Conservation (phyloP, 257 asterid genomes). For the Echites panduratus region DNA sequence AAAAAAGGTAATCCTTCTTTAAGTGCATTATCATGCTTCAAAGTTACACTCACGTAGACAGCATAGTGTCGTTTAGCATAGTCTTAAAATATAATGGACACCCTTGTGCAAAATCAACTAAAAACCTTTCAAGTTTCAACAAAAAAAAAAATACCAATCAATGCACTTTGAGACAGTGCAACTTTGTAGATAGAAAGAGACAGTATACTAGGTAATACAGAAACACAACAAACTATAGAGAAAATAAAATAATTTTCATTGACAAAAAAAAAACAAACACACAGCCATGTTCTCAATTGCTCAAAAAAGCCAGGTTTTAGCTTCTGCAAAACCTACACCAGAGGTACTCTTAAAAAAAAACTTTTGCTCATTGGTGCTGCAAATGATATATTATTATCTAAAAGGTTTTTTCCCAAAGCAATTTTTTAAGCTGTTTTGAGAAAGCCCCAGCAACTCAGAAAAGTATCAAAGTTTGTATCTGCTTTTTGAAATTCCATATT, state of each 20-base stretch:
- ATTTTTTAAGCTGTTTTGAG: too few species aligned
- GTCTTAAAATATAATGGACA: background rate
- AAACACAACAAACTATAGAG: background rate
- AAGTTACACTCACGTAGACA: background rate
- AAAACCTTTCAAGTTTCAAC: background rate
- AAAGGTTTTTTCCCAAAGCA: too few species aligned
- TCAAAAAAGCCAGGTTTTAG: too few species aligned
- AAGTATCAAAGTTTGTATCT: background rate
- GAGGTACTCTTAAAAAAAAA: too few species aligned
- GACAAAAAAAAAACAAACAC: background rate
- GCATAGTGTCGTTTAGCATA: background rate
- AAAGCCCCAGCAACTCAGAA: too few species aligned
- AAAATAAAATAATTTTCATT: background rate
- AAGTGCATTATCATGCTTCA: background rate
- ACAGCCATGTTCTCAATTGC: too few species aligned
- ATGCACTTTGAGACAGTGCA: background rate
- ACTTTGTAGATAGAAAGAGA: background rate
- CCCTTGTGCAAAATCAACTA: background rate
- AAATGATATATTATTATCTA: too few species aligned
- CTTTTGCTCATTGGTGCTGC: too few species aligned
- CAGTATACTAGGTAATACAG: background rate
- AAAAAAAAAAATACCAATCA: background rate
- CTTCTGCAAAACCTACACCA: too few species aligned
- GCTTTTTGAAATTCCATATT: background rate
- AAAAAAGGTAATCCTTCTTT: background rate